These are phyloP conservation scores for Phellopilus nigrolimitatus DNA, from an alignment of 1,284 basidiomycete genomes.

Conservation along the genomic window DNA sequence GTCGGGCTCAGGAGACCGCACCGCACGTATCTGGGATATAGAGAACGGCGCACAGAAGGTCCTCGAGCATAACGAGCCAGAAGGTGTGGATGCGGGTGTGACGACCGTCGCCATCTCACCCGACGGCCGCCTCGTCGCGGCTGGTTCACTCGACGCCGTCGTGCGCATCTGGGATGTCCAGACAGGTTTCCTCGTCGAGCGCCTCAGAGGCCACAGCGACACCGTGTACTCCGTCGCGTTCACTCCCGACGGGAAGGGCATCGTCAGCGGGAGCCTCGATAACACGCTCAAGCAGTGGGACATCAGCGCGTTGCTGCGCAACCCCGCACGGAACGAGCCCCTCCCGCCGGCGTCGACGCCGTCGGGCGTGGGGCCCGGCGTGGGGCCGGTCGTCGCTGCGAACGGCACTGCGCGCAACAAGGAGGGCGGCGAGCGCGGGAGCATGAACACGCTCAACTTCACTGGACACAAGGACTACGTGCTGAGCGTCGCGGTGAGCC, in stretches of 20 bases:
- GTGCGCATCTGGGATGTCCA: constrained; percentile 85
- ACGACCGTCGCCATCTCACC: constrained; percentile 79
- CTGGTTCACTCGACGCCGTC: constrained; percentile 79
- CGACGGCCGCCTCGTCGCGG: constrained; percentile 77
- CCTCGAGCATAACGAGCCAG: constrained; percentile 56
- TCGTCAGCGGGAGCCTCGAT: constrained; percentile 83
- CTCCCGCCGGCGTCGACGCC: constrained; percentile 14
- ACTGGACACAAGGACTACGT: constrained; percentile 87
- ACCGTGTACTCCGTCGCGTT: constrained; percentile 81
- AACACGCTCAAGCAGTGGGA: constrained; percentile 90
- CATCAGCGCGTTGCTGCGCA: constrained; percentile 43
- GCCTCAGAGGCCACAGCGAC: constrained; percentile 77
- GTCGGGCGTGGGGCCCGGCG: background rate
- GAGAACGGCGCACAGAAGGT: constrained; percentile 53
- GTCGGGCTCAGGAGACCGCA: constrained; percentile 88
- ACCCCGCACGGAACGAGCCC: constrained; percentile 12
- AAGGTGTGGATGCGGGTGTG: constrained; percentile 67
- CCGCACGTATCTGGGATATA: constrained; percentile 87
- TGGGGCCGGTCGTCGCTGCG: background rate
- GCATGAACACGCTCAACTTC: constrained; percentile 71
- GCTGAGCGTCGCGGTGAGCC: constrained; percentile 73
- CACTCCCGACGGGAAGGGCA: constrained; percentile 74
- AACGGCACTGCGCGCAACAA: constrained; percentile 25
- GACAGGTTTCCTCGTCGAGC: constrained; percentile 68
- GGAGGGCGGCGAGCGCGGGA: constrained; percentile 36